Evolutionary conservation across 2,329 filamentous ascomycete species (phyloP), one percentile per base, ranked within the genome.

Genomic region (Lithohypha guttulata): DNA sequence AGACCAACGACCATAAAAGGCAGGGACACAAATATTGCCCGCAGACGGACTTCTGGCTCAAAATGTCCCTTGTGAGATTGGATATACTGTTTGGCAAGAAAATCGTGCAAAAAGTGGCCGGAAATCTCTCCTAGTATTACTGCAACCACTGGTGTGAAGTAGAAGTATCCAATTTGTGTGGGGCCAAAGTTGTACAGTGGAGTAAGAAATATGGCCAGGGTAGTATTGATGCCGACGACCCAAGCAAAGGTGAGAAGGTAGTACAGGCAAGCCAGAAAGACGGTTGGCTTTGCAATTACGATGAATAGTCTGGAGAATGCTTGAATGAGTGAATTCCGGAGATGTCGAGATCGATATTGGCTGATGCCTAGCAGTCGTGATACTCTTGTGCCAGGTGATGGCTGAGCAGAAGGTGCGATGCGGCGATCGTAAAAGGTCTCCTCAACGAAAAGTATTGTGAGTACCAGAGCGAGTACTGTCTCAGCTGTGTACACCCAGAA

Each of bases 91-190:
- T 51, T 56, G 4, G 68, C 66, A 6, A 73, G 51, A 2, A 58
- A 43, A 46, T 77, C 72, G 53, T 77, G 70, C 4, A 75, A 56
- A 63, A 64, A 75, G 54, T 76, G 73, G 4, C 73, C 73, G 3
- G 59, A 53, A 0, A 68, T 40, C 56, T 75, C 70, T 18, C 72
- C 74, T 0, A 77, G 54, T 10, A 73, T 51, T 2, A 68, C 65
- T 3, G 65, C 73, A 1, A 75, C 63, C 18, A 77, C 62, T 2
- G 70, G 70, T 0, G 71, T 69, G 52, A 77, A 75, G 56, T 77
- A 76, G 51, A 77, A 73, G 45, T 62, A 66, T 1, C 66, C 72
- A 33, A 74, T 68, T 36, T 68, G 60, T 31, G 62, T 62, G 0
- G 64, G 60, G 0, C 62, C 65, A 50, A 74, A 72, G 8, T 62